Conservation (phyloP, 305 asterid genomes). For the Solanum hybrid region DNA sequence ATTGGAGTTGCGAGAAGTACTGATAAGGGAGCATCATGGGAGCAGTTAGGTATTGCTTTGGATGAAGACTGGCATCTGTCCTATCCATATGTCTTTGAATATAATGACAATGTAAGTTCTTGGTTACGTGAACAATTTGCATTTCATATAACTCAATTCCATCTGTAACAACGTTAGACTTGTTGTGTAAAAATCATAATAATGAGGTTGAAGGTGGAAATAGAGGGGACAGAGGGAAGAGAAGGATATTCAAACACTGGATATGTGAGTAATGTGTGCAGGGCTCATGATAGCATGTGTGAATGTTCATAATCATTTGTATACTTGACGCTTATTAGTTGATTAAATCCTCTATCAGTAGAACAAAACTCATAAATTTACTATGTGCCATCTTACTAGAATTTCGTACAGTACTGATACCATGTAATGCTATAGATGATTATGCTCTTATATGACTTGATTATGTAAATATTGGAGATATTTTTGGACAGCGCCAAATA, state of each 20-base stretch:
- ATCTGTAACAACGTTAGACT: background rate
- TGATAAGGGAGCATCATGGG: slow-evolving; percentile 91
- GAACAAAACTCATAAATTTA: background rate
- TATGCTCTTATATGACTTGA: background rate
- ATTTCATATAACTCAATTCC: background rate
- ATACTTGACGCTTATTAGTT: background rate
- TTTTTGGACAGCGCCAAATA: background rate
- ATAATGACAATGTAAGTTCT: slow-evolving; percentile 68
- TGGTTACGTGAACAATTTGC: background rate
- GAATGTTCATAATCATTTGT: background rate
- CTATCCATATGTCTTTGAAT: slow-evolving; percentile 81
- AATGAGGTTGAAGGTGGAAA: background rate
- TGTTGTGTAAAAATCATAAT: background rate
- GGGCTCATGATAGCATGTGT: background rate
- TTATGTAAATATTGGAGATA: background rate
- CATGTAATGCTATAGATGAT: background rate
- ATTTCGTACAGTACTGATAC: background rate
- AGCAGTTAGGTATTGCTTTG: slow-evolving; percentile 75
- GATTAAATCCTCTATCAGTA: background rate
- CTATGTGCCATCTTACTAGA: background rate
- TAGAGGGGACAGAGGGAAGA: background rate
- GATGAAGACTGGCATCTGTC: slow-evolving; percentile 99
- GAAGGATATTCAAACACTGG: background rate
- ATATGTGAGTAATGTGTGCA: background rate
- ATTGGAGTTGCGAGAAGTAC: slow-evolving; percentile 82